phyloP scores from a whole-genome alignment of 495 filamentous ascomycete genomes.

The Annulohypoxylon nitens region DNA sequence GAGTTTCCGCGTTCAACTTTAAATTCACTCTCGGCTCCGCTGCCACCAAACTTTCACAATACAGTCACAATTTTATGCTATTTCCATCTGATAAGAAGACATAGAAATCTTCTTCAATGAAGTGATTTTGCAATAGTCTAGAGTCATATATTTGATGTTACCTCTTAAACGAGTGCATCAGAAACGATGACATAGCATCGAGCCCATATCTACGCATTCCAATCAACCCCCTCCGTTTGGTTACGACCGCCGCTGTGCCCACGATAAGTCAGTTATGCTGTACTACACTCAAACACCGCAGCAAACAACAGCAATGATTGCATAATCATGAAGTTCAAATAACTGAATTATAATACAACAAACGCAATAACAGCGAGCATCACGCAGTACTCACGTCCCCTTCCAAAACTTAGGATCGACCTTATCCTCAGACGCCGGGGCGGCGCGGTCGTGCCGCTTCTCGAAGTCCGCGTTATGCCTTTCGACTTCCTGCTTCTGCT shows the following conservation, averaged over 20 bases:
- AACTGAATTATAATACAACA: not conserved
- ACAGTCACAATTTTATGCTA: not conserved
- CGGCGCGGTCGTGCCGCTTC: constrained; percentile 59
- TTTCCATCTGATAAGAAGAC: not conserved
- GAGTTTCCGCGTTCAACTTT: not conserved
- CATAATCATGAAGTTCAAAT: not conserved
- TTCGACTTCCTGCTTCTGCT: constrained; percentile 65
- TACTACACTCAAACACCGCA: not conserved
- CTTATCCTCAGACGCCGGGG: constrained; percentile 57
- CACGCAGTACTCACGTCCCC: constrained; percentile 47
- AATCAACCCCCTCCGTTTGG: constrained; percentile 35
- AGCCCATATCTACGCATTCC: constrained; percentile 46
- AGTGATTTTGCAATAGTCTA: not conserved
- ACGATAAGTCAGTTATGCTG: constrained; percentile 22
- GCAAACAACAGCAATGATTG: not conserved
- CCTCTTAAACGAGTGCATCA: not conserved
- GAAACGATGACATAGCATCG: not conserved
- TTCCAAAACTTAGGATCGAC: constrained; percentile 65
- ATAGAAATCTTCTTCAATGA: not conserved
- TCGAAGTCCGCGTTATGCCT: constrained; percentile 66
- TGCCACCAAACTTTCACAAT: not conserved
- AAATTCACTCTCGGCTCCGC: constrained; percentile 1
- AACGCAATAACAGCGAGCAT: not conserved
- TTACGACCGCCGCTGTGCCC: constrained; percentile 38
- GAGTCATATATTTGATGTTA: not conserved